These are phyloP conservation scores for Auxenochlorella pyrenoidosa DNA, from an alignment of 139 green algal species.

Conservation along the genomic window DNA sequence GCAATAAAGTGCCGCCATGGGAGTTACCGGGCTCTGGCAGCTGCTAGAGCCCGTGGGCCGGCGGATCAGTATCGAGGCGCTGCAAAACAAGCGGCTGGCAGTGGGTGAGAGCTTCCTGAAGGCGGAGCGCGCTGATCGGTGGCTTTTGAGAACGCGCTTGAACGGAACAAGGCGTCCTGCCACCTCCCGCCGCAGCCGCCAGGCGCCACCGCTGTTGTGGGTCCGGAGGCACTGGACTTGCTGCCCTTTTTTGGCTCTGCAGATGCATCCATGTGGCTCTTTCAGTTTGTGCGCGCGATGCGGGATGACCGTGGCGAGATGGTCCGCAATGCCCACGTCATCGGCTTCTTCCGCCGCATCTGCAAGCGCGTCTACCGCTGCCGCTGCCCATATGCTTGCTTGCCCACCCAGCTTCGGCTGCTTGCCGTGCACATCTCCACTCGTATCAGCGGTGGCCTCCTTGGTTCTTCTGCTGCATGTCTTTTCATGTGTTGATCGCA, in stretches of 20 bases:
- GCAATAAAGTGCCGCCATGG: conserved; percentile 56
- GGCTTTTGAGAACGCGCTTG: too few relatives aligned
- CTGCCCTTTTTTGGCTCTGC: neutral
- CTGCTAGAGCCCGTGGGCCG: conserved; percentile 89
- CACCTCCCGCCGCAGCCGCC: neutral
- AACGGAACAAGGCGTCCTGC: neutral
- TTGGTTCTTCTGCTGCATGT: too few relatives aligned
- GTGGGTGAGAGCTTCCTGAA: conserved; percentile 64
- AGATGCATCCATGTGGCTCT: conserved; percentile 98
- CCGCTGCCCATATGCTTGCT: too few relatives aligned
- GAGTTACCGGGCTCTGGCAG: conserved; percentile 85
- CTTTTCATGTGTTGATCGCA: too few relatives aligned
- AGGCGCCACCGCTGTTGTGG: neutral
- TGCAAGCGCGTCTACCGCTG: conserved; percentile 66
- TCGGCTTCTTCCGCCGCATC: conserved; percentile 97
- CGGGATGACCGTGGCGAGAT: conserved; percentile 91
- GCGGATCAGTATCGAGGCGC: conserved; percentile 85
- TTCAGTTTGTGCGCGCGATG: conserved; percentile 98
- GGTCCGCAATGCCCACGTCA: conserved; percentile 93
- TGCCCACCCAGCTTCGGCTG: too few relatives aligned
- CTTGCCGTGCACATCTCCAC: too few relatives aligned
- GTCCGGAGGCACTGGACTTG: neutral
- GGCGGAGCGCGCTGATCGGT: too few relatives aligned
- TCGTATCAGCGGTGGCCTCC: too few relatives aligned
- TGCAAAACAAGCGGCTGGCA: conserved; percentile 85